Percentiles rank a stretch among this genome's conserved stretches.
Conservation (phyloP, 208 protist genomes). For the Wallacemonas sp. region DNA sequence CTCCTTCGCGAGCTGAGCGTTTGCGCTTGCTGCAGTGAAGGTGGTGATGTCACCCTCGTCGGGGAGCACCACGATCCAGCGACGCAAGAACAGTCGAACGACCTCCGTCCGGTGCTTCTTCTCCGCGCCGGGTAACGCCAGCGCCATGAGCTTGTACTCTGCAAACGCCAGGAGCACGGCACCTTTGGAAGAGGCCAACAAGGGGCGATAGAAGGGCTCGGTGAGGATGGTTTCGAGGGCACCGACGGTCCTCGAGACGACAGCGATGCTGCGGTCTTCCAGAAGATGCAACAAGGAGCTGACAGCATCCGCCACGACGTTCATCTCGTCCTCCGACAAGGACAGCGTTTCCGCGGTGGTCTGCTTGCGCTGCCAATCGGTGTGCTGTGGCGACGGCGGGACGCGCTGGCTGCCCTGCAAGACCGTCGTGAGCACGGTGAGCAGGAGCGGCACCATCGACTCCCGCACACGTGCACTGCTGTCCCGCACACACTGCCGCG, state of each 20-base stretch:
- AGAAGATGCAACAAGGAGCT: constrained; percentile 78
- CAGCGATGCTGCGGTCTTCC: constrained; percentile 61
- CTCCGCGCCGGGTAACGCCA: constrained; percentile 27
- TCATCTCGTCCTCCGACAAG: constrained; percentile 10
- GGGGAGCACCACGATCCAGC: constrained; percentile 54
- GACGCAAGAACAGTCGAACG: constrained; percentile 59
- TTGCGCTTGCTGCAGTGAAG: constrained; percentile 8
- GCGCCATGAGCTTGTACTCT: constrained; percentile 60
- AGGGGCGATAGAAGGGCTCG: constrained; percentile 27
- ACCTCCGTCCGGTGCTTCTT: constrained; percentile 42
- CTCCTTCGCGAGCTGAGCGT: constrained; percentile 53
- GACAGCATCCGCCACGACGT: constrained; percentile 46
- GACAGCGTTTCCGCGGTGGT: not conserved
- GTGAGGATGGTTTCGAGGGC: constrained; percentile 74
- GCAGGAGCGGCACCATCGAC: constrained; percentile 70
- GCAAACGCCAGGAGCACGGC: constrained; percentile 54
- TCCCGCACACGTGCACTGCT: constrained; percentile 76
- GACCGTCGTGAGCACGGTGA: constrained; percentile 48
- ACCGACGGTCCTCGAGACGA: constrained; percentile 68
- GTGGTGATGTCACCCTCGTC: constrained; percentile 32
- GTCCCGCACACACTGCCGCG: constrained; percentile 61
- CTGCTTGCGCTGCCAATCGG: not conserved
- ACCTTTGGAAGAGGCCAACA: constrained; percentile 39
- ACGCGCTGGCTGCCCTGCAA: not conserved
- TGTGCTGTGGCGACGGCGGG: too few species aligned